Evolutionary conservation across 2,329 filamentous ascomycete species (phyloP).

Genomic region (Verticillium tricorpus): DNA sequence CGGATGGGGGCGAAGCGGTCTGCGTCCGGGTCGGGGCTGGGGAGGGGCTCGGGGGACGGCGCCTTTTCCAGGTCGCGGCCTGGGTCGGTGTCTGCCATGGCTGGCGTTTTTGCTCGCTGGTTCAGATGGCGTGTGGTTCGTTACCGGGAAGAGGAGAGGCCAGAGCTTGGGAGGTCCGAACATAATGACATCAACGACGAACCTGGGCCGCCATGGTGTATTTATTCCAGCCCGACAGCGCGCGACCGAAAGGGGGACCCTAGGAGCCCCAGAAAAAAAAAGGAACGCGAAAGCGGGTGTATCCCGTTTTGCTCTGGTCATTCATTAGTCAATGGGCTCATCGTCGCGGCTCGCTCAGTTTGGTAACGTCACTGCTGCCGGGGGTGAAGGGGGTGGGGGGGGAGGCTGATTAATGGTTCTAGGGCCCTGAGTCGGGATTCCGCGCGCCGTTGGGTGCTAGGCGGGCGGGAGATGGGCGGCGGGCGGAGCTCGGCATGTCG

Average conservation of each 20-base stretch:
- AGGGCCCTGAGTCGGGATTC: not conserved
- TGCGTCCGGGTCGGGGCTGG: not conserved
- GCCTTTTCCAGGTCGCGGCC: conserved; percentile 19
- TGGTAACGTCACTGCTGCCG: not conserved
- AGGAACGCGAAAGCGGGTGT: not conserved
- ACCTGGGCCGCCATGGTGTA: not conserved
- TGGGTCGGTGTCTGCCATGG: not conserved
- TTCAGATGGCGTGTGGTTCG: no score
- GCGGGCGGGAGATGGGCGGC: no score
- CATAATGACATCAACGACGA: no score
- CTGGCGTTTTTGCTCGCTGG: no score
- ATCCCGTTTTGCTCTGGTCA: not conserved
- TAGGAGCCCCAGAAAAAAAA: not conserved
- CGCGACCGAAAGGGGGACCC: not conserved
- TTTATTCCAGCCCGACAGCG: not conserved
- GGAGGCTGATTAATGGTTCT: not conserved
- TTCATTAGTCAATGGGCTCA: not conserved
- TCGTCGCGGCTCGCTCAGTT: not conserved
- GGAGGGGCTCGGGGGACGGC: conserved; percentile 1
- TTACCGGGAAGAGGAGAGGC: no score
- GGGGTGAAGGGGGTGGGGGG: not conserved
- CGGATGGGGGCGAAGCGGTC: not conserved
- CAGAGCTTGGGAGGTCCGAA: no score
- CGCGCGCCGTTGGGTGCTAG: not conserved
- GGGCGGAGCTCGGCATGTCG: not conserved